A percentile compares a stretch with the other conserved stretches of the same genome.
These are phyloP conservation scores for Candolleomyces aberdarensis DNA, from an alignment of 768 basidiomycete species.

Conservation along the genomic window DNA sequence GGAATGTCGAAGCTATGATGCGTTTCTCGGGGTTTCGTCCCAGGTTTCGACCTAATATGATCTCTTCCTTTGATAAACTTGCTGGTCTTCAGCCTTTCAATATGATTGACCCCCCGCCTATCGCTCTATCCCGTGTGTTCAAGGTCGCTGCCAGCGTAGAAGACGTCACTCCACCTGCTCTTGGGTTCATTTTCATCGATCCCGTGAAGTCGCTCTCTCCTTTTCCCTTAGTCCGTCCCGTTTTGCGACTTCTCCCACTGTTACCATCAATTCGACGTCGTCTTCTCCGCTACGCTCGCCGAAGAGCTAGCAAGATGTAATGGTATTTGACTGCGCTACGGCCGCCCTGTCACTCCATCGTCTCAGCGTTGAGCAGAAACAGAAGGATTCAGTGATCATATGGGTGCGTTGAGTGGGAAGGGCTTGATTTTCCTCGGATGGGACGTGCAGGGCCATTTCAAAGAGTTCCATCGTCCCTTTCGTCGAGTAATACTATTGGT, in stretches of 20 bases:
- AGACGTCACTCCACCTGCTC: constrained; percentile 28
- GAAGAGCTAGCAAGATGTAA: constrained; percentile 58
- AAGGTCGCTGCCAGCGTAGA: constrained; percentile 21
- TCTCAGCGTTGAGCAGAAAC: constrained; percentile 41
- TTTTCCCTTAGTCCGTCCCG: not conserved
- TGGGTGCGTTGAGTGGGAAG: constrained; percentile 10
- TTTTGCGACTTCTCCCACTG: not conserved
- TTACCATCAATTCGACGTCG: not conserved
- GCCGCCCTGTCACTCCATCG: constrained; percentile 55
- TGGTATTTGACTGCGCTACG: constrained; percentile 63
- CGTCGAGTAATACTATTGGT: constrained; percentile 6
- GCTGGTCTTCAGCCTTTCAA: constrained; percentile 14
- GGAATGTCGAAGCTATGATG: constrained; percentile 50
- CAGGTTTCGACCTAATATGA: not conserved
- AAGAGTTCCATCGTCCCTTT: constrained; percentile 28
- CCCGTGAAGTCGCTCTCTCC: constrained; percentile 33
- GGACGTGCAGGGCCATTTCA: constrained; percentile 35
- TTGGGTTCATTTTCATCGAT: constrained; percentile 57
- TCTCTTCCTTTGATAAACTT: not conserved
- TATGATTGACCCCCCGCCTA: constrained; percentile 39
- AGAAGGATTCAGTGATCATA: constrained; percentile 22
- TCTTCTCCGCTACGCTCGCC: constrained; percentile 23
- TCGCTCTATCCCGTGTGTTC: constrained; percentile 48
- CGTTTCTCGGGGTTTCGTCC: constrained; percentile 17
- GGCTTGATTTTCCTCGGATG: constrained; percentile 44